Evolutionary conservation across 2,329 filamentous ascomycete species (phyloP), one percentile per base, ranked within the genome.

Genomic region (Cercospora beticola): DNA sequence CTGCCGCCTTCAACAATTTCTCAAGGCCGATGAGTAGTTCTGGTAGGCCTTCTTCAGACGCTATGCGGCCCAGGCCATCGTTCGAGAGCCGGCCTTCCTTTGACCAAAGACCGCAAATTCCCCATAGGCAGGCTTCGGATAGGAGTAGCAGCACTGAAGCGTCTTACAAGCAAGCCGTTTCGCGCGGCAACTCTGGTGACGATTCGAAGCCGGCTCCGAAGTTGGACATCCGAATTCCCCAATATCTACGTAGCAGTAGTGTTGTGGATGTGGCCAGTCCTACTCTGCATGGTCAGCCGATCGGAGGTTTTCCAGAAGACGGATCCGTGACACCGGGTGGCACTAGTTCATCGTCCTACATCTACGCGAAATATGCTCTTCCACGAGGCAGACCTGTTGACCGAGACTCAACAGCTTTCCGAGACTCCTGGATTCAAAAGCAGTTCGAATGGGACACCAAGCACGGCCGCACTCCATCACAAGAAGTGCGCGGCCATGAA

Each of bases 21-120:
- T 98, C 95, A 0, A 87, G 95, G 54, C 95, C 95, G 0, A 82
- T 97, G 69, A 97, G 94, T 79, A 86, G 90, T 76, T 87, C 89
- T 69, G 81, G 83, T 33, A 76, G 74, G 33, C 75, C 81, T 6
- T 77, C 77, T 21, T 71, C 76, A n/a, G 80, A 80, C 31, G 74
- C 71, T 16, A 77, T 79, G 52, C 62, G 62, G 16, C 62, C 62
- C 23, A 14, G 62, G 43, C 78, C 80, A 14, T 82, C 81, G 3
- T 79, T 78, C 60, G 79, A 83, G 36, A 77, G 74, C 54, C 69
- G 67, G 64, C 66, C 73, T 7, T 75, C 74, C 12, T 64, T 73
- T 16, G 75, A 76, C 30, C 68, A 68, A 9, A 62, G 74, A 54
- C 68, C 72, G 23, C 73, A 68, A 26, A 49, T 65, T 28, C 76